phyloP scores from a whole-genome alignment of 2,329 filamentous ascomycete genomes.

The Claviceps humidiphila region DNA sequence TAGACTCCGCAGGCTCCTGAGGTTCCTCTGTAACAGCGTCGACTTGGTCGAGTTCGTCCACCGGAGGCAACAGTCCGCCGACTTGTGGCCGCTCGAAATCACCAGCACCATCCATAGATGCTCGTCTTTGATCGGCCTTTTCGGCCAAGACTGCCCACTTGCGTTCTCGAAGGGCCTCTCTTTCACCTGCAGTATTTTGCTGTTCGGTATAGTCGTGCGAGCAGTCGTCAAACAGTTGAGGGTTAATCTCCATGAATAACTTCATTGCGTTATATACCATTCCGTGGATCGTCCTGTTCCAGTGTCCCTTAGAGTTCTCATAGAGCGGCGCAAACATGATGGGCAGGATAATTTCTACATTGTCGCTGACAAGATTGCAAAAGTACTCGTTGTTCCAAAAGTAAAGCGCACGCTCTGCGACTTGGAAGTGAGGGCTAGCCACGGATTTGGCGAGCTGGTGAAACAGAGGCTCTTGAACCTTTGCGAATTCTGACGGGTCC shows the following conservation, averaged over 20 bases:
- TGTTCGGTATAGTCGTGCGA: constrained; percentile 96
- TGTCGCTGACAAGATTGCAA: constrained; percentile 97
- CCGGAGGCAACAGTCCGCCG: constrained; percentile 29
- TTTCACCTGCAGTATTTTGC: constrained; percentile 79
- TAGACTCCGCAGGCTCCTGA: constrained; percentile 74
- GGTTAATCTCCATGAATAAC: constrained; percentile 99
- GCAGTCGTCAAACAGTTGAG: constrained; percentile 95
- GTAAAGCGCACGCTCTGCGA: constrained; percentile 91
- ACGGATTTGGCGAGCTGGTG: constrained; percentile 96
- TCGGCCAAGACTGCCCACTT: constrained; percentile 83
- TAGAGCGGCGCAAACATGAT: constrained; percentile 99
- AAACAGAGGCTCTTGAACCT: constrained; percentile 95
- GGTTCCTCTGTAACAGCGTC: constrained; percentile 72
- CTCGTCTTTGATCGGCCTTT: constrained; percentile 59
- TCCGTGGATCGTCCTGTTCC: constrained; percentile 98
- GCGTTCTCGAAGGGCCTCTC: constrained; percentile 67
- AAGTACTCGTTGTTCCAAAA: constrained; percentile 99
- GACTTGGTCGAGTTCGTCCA: constrained; percentile 70
- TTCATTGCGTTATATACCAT: constrained; percentile 99
- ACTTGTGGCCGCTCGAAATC: constrained; percentile 24
- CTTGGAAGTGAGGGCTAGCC: constrained; percentile 96
- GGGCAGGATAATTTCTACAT: constrained; percentile 93
- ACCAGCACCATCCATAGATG: constrained; percentile 19
- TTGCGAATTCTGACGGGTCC: constrained; percentile 96
- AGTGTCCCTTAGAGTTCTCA: constrained; percentile 97